Conservation (phyloP, 1,139 yeast genomes). For the Pneumocystis sp. region DNA sequence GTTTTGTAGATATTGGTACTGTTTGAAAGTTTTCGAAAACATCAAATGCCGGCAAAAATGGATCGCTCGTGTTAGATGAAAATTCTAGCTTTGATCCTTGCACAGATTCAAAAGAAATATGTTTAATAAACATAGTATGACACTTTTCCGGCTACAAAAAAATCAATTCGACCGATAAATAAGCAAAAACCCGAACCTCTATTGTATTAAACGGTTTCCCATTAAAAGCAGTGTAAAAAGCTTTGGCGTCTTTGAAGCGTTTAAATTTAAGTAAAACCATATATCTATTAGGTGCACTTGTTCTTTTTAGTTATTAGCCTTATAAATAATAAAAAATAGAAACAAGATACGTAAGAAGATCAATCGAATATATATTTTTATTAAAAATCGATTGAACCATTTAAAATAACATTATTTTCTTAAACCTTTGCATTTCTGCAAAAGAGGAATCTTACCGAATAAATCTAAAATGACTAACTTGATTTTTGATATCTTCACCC, state of each 20-base stretch:
- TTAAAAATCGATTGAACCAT: not conserved
- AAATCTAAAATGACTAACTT: constrained; percentile 58
- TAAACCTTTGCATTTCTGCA: not conserved
- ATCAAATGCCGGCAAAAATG: constrained; percentile 35
- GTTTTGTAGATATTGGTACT: constrained; percentile 9
- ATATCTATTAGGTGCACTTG: constrained; percentile 54
- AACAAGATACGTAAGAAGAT: not conserved
- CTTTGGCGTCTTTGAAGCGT: constrained; percentile 38
- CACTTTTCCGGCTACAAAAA: constrained; percentile 49
- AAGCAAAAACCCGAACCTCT: constrained; percentile 30
- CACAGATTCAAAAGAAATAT: constrained; percentile 34
- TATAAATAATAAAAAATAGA: not conserved
- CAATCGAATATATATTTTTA: not conserved
- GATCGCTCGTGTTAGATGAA: constrained; percentile 62
- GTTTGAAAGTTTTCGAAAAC: constrained; percentile 10
- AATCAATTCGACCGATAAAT: not conserved
- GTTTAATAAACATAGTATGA: constrained; percentile 54
- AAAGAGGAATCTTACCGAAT: constrained; percentile 26
- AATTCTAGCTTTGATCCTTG: constrained; percentile 21
- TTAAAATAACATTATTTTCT: not conserved
- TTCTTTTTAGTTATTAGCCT: constrained; percentile 14
- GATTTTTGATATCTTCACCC: constrained; percentile 43
- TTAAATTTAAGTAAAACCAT: constrained; percentile 67
- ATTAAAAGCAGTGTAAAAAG: constrained; percentile 51
- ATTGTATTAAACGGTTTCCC: constrained; percentile 68